Base-by-base conservation (phyloP, 257 asterid species). In the Petrea volubilis region DNA sequence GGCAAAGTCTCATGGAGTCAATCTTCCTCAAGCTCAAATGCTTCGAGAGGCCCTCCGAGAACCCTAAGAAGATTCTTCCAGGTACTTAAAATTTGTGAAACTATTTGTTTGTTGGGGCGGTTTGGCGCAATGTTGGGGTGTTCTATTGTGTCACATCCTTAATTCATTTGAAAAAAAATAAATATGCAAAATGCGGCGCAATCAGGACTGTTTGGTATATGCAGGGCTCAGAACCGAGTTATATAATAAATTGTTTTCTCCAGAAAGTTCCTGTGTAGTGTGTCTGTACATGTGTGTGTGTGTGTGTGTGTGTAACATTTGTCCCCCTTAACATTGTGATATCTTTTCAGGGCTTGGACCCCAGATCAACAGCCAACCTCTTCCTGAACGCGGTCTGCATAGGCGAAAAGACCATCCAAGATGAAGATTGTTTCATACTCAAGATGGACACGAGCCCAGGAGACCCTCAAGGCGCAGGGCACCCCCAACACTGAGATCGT, bases 291-390 rank as follows among this genome's bases (percentile, higher is more conserved):
- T n/a, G n/a, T n/a, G n/a, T n/a, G n/a, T n/a, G n/a, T n/a, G n/a
- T n/a, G n/a, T n/a, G n/a, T n/a, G n/a, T n/a, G n/a, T n/a, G n/a
- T n/a, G n/a, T n/a, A 38, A 38, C 11, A 38, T 7, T 38, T 7
- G 6, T 12, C 43, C 1, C n/a, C 41, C 31, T 29, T 21, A 29
- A 11, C 4, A 59, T 52, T 64, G 28, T 59, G n/a, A n/a, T n/a
- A n/a, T n/a, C n/a, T n/a, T n/a, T 50, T 8, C 72, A 93, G 99
- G 99, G 99, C 6, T 34, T 94, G 61, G 99, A 91, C 70, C 97
- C 99, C 1, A 81, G 97, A 85, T 89, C 95, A 18, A 94, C 97
- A 0, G 96, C 96, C 68, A 87, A 89, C 82, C 84, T 94, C 20
- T 94, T 94, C 84, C 33, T 85, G 21, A 84, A 87, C 65, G 93